These are phyloP conservation scores for Phyllosticta capitalensis DNA, from an alignment of 2,329 filamentous ascomycete genomes.

Conservation along the genomic window DNA sequence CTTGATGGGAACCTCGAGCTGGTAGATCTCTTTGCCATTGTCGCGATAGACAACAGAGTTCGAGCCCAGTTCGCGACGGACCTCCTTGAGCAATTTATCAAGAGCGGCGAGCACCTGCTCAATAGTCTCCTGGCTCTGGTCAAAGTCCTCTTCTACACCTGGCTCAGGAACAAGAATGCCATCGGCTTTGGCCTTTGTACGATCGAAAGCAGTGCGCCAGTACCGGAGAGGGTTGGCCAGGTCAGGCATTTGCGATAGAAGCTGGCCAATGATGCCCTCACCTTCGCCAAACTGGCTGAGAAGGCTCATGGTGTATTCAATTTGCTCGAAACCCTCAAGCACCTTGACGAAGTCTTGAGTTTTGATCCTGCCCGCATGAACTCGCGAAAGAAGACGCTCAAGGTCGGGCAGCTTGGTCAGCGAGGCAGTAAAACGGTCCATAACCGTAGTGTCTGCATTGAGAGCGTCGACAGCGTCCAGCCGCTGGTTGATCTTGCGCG, in stretches of 20 bases:
- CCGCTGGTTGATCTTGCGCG: slow-evolving; percentile 80
- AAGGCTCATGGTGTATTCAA: slow-evolving; percentile 84
- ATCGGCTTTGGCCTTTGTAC: slow-evolving; percentile 64
- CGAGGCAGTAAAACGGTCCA: slow-evolving; percentile 80
- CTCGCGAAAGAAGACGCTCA: slow-evolving; percentile 84
- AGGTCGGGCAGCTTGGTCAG: slow-evolving; percentile 88
- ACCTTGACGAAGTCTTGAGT: slow-evolving; percentile 89
- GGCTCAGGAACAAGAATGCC: slow-evolving; percentile 76
- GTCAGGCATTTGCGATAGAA: slow-evolving; percentile 79
- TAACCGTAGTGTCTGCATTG: slow-evolving; percentile 70
- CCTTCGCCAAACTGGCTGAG: slow-evolving; percentile 65
- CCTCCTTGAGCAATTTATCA: slow-evolving; percentile 58
- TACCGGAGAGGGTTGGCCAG: slow-evolving; percentile 63
- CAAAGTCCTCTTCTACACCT: slow-evolving; percentile 87
- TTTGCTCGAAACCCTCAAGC: slow-evolving; percentile 93
- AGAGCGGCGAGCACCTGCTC: slow-evolving; percentile 66
- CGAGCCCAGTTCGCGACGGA: slow-evolving; percentile 65
- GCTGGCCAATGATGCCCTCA: slow-evolving; percentile 72
- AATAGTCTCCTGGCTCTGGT: slow-evolving; percentile 68
- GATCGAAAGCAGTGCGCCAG: slow-evolving; percentile 90
- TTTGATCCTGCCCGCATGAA: slow-evolving; percentile 85
- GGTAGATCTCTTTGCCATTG: slow-evolving; percentile 94
- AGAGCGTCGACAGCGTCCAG: slow-evolving; percentile 90
- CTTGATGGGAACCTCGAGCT: slow-evolving; percentile 80
- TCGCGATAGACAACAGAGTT: slow-evolving; percentile 52